Evolutionary conservation across 2,329 filamentous ascomycete species (phyloP).

Genomic region (Eutypella sp.): DNA sequence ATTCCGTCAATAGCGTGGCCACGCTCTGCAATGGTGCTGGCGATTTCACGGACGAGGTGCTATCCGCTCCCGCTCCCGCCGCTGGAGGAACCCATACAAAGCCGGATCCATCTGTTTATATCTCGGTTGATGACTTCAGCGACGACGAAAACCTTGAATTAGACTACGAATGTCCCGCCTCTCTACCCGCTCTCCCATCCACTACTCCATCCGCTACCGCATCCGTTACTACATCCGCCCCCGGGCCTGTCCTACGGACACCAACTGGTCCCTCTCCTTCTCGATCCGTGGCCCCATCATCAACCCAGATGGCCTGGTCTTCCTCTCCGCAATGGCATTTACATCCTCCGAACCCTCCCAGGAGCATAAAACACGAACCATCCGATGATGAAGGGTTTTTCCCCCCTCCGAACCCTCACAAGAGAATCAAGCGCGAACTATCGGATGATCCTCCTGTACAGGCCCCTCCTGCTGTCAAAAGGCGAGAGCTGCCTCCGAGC

Average conservation of each 20-base stretch:
- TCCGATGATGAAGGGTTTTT: background rate
- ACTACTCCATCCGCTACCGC: constrained; percentile 20
- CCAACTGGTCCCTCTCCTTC: too few species aligned
- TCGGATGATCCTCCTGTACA: constrained; percentile 24
- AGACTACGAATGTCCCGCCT: constrained; percentile 57
- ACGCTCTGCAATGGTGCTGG: constrained; percentile 41
- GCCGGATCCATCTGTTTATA: constrained; percentile 43
- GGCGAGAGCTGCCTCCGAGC: constrained; percentile 58
- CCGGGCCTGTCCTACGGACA: constrained; percentile 13
- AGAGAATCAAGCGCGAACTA: constrained; percentile 38
- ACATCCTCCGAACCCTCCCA: constrained; percentile 27
- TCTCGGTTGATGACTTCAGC: constrained; percentile 80
- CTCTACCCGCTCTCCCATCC: constrained; percentile 35
- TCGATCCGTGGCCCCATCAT: constrained; percentile 22
- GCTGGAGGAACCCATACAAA: constrained; percentile 22
- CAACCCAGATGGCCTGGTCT: constrained; percentile 61
- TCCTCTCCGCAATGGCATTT: constrained; percentile 54
- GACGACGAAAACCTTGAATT: constrained; percentile 74
- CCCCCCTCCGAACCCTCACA: constrained; percentile 26
- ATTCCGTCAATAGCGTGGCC: constrained; percentile 27
- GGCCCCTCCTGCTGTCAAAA: constrained; percentile 44
- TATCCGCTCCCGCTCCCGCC: constrained; percentile 32
- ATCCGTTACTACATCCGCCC: constrained; percentile 21
- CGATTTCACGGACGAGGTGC: constrained; percentile 42
- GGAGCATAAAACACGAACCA: constrained; percentile 42